A percentile compares a stretch with the other conserved stretches of the same genome.
Evolutionary conservation across 2,329 filamentous ascomycete genomes (phyloP).

Genomic region (Ophiosphaerella herpotricha): DNA sequence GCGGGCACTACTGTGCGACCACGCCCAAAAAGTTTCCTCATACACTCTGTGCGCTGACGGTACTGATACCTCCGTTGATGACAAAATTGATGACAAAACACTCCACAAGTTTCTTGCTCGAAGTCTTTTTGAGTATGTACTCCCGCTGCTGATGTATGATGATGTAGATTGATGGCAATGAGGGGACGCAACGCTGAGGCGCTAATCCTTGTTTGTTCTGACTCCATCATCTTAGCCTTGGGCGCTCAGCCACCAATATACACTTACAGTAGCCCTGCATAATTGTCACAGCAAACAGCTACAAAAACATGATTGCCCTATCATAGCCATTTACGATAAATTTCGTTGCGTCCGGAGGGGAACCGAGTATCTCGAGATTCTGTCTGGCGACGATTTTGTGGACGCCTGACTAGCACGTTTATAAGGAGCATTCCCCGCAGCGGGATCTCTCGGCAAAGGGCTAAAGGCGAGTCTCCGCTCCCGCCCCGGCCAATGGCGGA

Average conservation of each 20-base stretch:
- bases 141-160: constrained; percentile 14
- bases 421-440: constrained; percentile 8
- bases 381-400: neutral
- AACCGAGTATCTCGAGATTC: constrained; percentile 11
- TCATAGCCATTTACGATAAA: constrained; percentile 28
- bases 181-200: constrained; percentile 11
- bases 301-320: constrained; percentile 11
- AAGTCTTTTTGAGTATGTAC: constrained; percentile 1
- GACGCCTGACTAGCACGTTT: constrained; percentile 5
- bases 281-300: constrained; percentile 29
- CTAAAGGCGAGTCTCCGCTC: constrained; percentile 12
- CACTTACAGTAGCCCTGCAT: constrained; percentile 45
- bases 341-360: constrained; percentile 23
- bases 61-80: too few relatives aligned
- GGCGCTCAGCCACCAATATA: constrained; percentile 45
- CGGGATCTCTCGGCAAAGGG: constrained; percentile 25
- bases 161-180: constrained; percentile 11
- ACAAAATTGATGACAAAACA: too few relatives aligned
- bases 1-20: too few relatives aligned
- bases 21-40: too few relatives aligned
- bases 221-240: constrained; percentile 24
- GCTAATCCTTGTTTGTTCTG: constrained; percentile 12
- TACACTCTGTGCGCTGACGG: too few relatives aligned
- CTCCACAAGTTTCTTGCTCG: neutral
- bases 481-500: constrained; percentile 17